Base-by-base conservation (phyloP, 139 green algal genomes). In the Nannochloris sp. region DNA sequence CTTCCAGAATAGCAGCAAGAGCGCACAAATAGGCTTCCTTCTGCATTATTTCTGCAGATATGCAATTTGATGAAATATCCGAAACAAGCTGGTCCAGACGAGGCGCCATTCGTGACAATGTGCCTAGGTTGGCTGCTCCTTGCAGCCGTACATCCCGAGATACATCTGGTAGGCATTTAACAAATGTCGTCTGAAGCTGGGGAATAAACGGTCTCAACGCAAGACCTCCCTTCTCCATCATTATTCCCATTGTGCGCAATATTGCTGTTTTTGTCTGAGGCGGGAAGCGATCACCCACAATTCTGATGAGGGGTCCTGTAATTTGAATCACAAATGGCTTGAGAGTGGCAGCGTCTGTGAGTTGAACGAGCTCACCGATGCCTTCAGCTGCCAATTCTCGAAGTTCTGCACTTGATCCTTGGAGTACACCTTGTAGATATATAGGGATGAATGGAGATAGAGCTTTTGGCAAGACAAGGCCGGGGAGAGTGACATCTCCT, bases 171-270 rank as follows among this genome's bases (percentile, higher is more conserved):
- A 98, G 81, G 76, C 88, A 96, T 78, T 96, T 97, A 44, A 96
- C 66, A 81, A 98, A 98, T 11, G 90, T 97, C 48, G 93, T 96
- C 78, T 98, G 93, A 60, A 98, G 85, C 80, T 96, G 90, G n/a
- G 93, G 87, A 64, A 96, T 85, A 69, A 98, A 98, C 8, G 90
- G 89, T 77, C 93, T 93, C 21, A 98, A 81, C 3, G 72, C 84
- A 16, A 79, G 19, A 7, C 93, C 89, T 5, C 80, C 90, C 64
- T 92, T 90, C 57, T 29, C 59, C 57, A 98, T 90, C 37, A 98
- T 75, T 48, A 88, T 55, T 31, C 81, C 87, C 51, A 99, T 80
- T 3, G 90, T 92, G 21, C 66, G 62, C 43, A 98, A 74, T 62
- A 99, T 94, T 56, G 93, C 91, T 7, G 76, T 76, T 78, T 95